Evolutionary conservation across 2,329 filamentous ascomycete genomes (phyloP), one percentile per base, ranked within the genome.

Genomic region (Scedosporium minutisporum): DNA sequence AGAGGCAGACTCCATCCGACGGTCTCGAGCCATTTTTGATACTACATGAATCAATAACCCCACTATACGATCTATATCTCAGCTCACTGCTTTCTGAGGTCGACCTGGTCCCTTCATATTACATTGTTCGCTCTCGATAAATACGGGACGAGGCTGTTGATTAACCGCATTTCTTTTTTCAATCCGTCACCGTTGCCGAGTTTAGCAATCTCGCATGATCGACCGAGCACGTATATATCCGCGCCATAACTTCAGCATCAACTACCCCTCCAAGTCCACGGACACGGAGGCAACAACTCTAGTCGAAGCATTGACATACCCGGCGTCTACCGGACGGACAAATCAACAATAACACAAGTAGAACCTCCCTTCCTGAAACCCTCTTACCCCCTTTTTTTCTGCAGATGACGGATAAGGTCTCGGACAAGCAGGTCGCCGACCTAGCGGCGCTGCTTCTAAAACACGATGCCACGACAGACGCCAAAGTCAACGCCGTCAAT

Each of bases 401-500:
- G 33, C 38, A 58, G 61, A 80, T 85, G 82, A 79, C 80, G 68
- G 83, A 85, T 68, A 83, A 78, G 72, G 78, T 86, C 71, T 81
- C 79, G 64, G 83, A 85, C 67, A 76, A 82, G 71, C 82, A 84
- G 77, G 82, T 84, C 72, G 74, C 77, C 61, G 78, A 82, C 75
- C 76, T 86, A 66, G 69, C 79, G 66, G 74, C 76, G 57, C 75
- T 84, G 65, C 74, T 86, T 62, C 78, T 77, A 73, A 82, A 84
- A 68, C 29, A 29, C 48, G 88, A 90, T 68, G 81, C 83, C 44
- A 81, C 85, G 58, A 79, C 90, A 68, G 89, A 93, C 69, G 76
- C 81, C 60, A 92, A 92, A 72, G 82, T 91, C 66, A 80, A 85
- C 66, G 82, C 84, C 62, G 84, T 96, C 68, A 90, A 86, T 64